Evolutionary conservation across 225 moss, liverwort and hornwort species (phyloP).

Genomic region (Takakia lepidozioides): DNA sequence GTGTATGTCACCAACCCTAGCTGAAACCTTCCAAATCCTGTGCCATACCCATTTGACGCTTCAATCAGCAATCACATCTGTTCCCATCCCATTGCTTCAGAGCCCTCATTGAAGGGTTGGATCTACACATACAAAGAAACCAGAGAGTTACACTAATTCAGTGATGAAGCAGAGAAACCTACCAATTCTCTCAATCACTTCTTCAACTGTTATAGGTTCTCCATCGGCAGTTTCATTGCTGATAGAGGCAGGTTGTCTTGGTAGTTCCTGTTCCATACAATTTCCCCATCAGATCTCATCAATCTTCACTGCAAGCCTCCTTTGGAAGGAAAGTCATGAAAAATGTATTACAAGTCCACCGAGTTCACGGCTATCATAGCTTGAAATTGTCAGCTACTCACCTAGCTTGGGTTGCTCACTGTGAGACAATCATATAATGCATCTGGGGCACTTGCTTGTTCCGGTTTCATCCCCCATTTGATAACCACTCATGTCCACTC

Average conservation of each 20-base stretch:
- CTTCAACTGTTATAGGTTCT: constrained; percentile 41
- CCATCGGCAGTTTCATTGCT: constrained; percentile 6
- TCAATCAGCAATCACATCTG: background rate
- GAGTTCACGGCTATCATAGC: too few species aligned
- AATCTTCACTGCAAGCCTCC: too few species aligned
- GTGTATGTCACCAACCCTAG: constrained; percentile 67
- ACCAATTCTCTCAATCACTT: constrained; percentile 58
- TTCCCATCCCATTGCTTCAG: background rate
- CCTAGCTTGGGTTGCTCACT: too few species aligned
- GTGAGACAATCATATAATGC: background rate
- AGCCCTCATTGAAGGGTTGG: background rate
- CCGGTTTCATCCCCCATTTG: too few species aligned
- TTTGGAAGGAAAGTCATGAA: too few species aligned
- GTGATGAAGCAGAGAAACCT: constrained; percentile 1
- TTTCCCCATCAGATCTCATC: too few species aligned
- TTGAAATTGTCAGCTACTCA: too few species aligned
- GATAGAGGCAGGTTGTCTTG: background rate
- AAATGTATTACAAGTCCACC: too few species aligned
- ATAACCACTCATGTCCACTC: too few species aligned
- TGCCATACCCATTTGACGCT: constrained; percentile 6
- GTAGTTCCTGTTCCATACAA: constrained; percentile 22
- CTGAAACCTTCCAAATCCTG: constrained; percentile 92
- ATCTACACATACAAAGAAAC: background rate
- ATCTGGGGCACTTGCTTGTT: too few species aligned
- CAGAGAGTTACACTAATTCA: background rate